Base-by-base conservation (phyloP, 2,329 filamentous ascomycete species). In the Fusarium begoniae region DNA sequence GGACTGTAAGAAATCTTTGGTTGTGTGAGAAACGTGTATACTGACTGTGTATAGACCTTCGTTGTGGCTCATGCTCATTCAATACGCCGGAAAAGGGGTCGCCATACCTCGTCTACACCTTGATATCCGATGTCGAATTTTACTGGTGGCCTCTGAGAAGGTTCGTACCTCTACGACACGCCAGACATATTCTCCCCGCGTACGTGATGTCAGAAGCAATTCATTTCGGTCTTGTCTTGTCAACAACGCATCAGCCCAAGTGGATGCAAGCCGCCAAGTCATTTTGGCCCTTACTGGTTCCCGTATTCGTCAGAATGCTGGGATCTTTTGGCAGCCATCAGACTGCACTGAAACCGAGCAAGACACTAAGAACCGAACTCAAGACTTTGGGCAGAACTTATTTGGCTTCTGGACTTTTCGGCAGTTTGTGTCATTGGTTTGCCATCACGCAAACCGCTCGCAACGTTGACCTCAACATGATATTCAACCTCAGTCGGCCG, bases 121-220 rank as follows among this genome's bases (percentile, higher is more conserved):
- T 57, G 51, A 24, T 57, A 30, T 63, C 60, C 1, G 32, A 63
- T 18, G 32, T 9, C 2, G 60, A 57, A 2, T 15, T 18, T 2
- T 57, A 63, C 14, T 63, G 51, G 60, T 63, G 60, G 60, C 51
- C 60, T 12, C 22, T 57, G 1, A 43, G 35, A 17, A 57, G 60
- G 14, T 40, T 40, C 4, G 22, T 63, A 3, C 22, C 30, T 14
- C 10, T 57, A 22, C 24, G 20, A 2, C 8, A 40, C 20, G 32
- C 22, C 9, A 28, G 11, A 6, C 14, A 35, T n/a, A 8, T 57
- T 26, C 3, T 40, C 5, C 10, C 26, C 13, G 32, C 51, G 10
- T 57, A 8, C 6, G 7, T 40, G 12, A 17, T 45, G 13, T 28
- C 32, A 11, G 40, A 26, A 20, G 17, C 35, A 26, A 22, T 57